Conservation (phyloP, 768 basidiomycete genomes). For the Erythrobasidium yunnanense region DNA sequence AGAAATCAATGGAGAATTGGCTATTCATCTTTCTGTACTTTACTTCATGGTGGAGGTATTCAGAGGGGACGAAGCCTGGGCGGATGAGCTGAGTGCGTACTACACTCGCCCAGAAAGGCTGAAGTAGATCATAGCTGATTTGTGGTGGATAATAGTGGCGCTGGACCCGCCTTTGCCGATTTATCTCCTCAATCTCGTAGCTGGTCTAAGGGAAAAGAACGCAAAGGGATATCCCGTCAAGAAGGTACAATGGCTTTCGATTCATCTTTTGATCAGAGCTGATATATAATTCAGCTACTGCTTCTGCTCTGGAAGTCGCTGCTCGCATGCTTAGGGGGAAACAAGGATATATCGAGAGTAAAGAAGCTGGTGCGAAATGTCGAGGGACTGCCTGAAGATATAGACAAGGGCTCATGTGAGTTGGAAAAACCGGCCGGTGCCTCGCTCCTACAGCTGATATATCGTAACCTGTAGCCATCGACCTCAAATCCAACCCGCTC, state of each 20-base stretch:
- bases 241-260: slow-evolving; percentile 53
- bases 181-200: slow-evolving; percentile 81
- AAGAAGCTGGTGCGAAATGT: slow-evolving; percentile 78
- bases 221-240: slow-evolving; percentile 95
- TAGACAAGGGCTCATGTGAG: neutral
- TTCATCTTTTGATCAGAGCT: neutral
- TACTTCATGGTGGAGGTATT: slow-evolving; percentile 91
- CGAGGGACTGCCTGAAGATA: slow-evolving; percentile 54
- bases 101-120: slow-evolving; percentile 25
- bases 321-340: slow-evolving; percentile 81
- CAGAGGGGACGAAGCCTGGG: slow-evolving; percentile 85
- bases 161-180: slow-evolving; percentile 88
- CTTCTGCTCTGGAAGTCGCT: slow-evolving; percentile 90
- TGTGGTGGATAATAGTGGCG: slow-evolving; percentile 56
- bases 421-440: neutral
- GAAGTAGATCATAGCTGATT: slow-evolving; percentile 25
- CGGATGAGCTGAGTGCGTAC: slow-evolving; percentile 86
- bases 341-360: slow-evolving; percentile 70
- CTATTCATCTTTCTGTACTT: slow-evolving; percentile 84
- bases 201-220: slow-evolving; percentile 78
- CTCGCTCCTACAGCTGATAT: no score
- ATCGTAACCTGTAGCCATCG: no score
- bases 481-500: slow-evolving; percentile 78
- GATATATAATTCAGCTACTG: slow-evolving; percentile 54
- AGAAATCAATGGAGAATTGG: slow-evolving; percentile 81